Conservation (phyloP, 1,284 basidiomycete genomes). For the Rhodotorula glutinis region DNA sequence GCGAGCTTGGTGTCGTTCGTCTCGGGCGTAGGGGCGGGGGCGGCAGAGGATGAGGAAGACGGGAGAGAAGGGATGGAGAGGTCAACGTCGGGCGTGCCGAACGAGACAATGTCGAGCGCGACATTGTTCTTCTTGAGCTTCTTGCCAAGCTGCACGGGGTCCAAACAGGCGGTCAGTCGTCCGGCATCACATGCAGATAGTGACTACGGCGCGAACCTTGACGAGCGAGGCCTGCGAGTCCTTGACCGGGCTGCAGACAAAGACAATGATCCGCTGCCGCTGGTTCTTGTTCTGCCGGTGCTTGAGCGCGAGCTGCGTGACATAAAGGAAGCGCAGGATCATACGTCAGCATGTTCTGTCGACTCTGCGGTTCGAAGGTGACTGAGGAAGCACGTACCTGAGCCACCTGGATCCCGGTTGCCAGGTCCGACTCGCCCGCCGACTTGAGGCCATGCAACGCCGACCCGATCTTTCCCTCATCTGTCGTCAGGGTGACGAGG, state of each 20-base stretch:
- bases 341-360: neutral
- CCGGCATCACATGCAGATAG: neutral
- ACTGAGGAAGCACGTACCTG: constrained; percentile 51
- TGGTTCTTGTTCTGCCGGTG: constrained; percentile 98
- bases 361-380: neutral
- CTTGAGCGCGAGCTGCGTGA: constrained; percentile 73
- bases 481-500: constrained; percentile 90
- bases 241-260: constrained; percentile 81
- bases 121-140: constrained; percentile 99
- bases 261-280: constrained; percentile 88
- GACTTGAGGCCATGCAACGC: constrained; percentile 68
- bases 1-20: constrained; percentile 60
- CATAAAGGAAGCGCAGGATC: neutral
- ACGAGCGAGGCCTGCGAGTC: constrained; percentile 36
- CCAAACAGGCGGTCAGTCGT: neutral
- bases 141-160: constrained; percentile 67
- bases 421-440: constrained; percentile 75
- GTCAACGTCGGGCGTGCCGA: constrained; percentile 50
- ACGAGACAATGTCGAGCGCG: constrained; percentile 84
- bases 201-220: constrained; percentile 22
- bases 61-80: constrained; percentile 23
- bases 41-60: constrained; percentile 47
- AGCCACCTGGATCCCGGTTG: constrained; percentile 86
- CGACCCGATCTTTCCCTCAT: constrained; percentile 84
- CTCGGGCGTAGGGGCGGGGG: constrained; percentile 60